These are phyloP conservation scores for Boletus vermiculosoides DNA, from an alignment of 768 basidiomycete species.

Conservation along the genomic window DNA sequence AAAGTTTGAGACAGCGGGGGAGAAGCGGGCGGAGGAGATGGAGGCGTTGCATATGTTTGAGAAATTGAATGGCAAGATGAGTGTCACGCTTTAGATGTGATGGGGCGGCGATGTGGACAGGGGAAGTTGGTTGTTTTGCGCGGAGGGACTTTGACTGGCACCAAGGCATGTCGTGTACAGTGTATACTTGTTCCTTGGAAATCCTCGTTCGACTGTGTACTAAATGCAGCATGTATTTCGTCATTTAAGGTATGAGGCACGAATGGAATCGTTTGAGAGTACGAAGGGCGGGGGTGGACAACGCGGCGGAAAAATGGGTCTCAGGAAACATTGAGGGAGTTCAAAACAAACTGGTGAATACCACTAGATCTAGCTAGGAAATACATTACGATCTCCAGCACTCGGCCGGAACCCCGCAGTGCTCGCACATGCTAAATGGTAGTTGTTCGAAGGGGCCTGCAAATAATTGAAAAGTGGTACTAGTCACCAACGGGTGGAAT, in stretches of 20 bases:
- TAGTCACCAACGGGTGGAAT: too few relatives aligned
- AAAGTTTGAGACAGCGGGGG: background rate
- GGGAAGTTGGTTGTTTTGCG: background rate
- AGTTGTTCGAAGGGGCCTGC: too few relatives aligned
- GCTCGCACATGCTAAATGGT: too few relatives aligned
- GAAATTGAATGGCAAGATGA: background rate
- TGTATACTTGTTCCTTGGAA: background rate
- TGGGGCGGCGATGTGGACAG: background rate
- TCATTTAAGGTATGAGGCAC: background rate
- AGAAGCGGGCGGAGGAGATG: constrained; percentile 10
- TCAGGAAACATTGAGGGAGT: too few relatives aligned
- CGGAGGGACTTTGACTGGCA: background rate
- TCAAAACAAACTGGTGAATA: too few relatives aligned
- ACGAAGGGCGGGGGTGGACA: too few relatives aligned
- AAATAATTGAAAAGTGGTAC: too few relatives aligned
- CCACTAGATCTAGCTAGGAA: too few relatives aligned
- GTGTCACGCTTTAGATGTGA: background rate
- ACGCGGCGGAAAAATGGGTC: too few relatives aligned
- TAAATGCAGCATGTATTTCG: background rate
- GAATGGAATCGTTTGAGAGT: background rate
- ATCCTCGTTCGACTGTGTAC: background rate
- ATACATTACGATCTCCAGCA: too few relatives aligned
- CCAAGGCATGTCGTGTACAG: background rate
- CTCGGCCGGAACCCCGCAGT: too few relatives aligned
- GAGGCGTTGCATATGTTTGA: constrained; percentile 7